Evolutionary conservation across 176 grass and related monocot genomes (phyloP).

Genomic region (Puccinellia tenuiflora): DNA sequence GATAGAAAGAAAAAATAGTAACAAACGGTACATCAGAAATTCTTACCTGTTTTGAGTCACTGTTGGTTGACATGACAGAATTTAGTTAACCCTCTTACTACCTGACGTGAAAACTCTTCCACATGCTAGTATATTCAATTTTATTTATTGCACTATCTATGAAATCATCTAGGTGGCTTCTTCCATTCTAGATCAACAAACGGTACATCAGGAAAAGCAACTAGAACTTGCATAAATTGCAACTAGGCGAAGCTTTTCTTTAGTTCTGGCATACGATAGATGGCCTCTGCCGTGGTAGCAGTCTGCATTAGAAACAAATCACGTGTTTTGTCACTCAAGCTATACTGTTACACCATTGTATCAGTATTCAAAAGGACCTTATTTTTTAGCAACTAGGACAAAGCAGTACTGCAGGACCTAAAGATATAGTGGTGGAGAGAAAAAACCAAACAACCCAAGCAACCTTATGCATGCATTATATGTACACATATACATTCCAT

Average conservation of each 20-base stretch:
- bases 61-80: constrained; percentile 36
- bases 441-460: constrained; percentile 1
- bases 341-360: not conserved
- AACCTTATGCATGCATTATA: constrained; percentile 30
- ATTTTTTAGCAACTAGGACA: not conserved
- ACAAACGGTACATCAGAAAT: too few relatives aligned
- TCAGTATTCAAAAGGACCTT: not conserved
- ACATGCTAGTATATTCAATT: not conserved
- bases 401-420: constrained; percentile 6
- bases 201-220: not conserved
- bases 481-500: constrained; percentile 34
- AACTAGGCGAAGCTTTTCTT: not conserved
- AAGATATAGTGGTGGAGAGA: not conserved
- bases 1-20: constrained; percentile 8
- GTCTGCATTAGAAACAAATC: too few relatives aligned
- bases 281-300: not conserved
- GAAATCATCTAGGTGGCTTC: constrained; percentile 11
- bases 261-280: not conserved
- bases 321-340: not conserved
- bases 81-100: constrained; percentile 39
- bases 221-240: not conserved
- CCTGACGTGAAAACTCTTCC: constrained; percentile 27
- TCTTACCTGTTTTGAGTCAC: constrained; percentile 31
- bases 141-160: not conserved
- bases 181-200: not conserved